Base-by-base conservation (phyloP, 176 grass and related monocot genomes). In the Calamus simplicifolius region DNA sequence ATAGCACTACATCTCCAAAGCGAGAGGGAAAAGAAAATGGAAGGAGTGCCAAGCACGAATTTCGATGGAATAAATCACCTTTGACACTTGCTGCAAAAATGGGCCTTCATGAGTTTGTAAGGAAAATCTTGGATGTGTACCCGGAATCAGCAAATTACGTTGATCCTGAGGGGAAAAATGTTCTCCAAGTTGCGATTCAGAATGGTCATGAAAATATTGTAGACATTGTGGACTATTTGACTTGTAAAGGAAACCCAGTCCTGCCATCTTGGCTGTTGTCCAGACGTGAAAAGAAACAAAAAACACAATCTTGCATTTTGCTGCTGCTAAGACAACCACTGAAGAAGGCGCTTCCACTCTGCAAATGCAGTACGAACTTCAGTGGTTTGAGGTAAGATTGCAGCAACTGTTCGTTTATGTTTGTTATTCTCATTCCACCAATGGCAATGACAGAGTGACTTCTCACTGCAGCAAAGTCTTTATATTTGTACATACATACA, bases 301-400 rank as follows among this genome's bases (percentile, higher is more conserved):
- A 21, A 77, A 75, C 54, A 75, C 74, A 16, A 77, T 77, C 27
- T 18, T 77, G 50, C 74, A 77, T 77, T 56, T 69, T 29, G 66
- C 65, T 50, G 57, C 74, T 25, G 58, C n/a, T n/a, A n/a, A 69
- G 29, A 56, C 14, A 19, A 6, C 16, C 3, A n/a, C 7, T 25
- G 4, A 2, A 48, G 18, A n/a, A 3, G 23, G 25, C 3, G 65
- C 8, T 14, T 68, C 48, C 35, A 50, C 55, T 35, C 25, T 77
- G 12, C 74, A 69, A 69, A 27, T 77, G 65, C 66, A 69, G 16
- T 38, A 69, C 2, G 66, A 77, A 56, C 56, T 77, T 49, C 7
- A 49, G 19, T 77, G 56, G 56, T 77, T 77, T 63, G 65, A 77
- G 57, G 74, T 69, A 7, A 35, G 31, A 35, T 35, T 35, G 31